Evolutionary conservation across 1,284 basidiomycete genomes (phyloP), one percentile per base, ranked within the genome.

Genomic region (Apiotrichum brassicae): DNA sequence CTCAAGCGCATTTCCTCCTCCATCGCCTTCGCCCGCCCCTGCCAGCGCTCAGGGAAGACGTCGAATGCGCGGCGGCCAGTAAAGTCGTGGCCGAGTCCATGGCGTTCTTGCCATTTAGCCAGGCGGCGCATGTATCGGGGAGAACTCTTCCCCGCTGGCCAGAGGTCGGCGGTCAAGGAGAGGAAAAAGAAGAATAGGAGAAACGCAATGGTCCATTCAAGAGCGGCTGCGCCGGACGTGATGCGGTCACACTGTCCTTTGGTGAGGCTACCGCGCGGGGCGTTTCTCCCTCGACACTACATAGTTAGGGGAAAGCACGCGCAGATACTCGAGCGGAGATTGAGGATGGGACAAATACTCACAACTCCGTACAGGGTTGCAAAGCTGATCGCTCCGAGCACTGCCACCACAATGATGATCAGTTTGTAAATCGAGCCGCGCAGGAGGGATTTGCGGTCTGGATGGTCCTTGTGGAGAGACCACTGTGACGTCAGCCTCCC

Each of bases 361-460:
- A 67, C 65, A 9, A 64, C 48, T 14, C 44, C 61, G 46, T 78
- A 78, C 9, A 68, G 68, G 0, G 60, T 64, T n/a, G 65, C 75
- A 43, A 79, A 79, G 0, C 63, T 61, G 48, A 79, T 73, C 5
- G 77, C 76, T 25, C 65, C 62, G 0, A 54, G 53, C 23, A 78
- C 63, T 4, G 77, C 76, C 1, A 73, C 2, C 6, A 53, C 32
- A 8, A 78, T 71, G 40, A 79, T 63, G 37, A 70, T 32, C 16
- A 76, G 57, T 65, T 79, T 78, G 60, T 72, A 47, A 48, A 77
- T 65, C 7, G 75, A 74, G 57, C 74, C 76, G 30, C 75, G 61
- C 23, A 66, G 60, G 14, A 78, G 62, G 32, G 74, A 73, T 14
- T 56, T 51, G 28, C 75, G 61, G 33, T 77, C 71, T 5, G 70